Evolutionary conservation across 2,329 filamentous ascomycete genomes (phyloP).

Genomic region (Penicillium sp.): DNA sequence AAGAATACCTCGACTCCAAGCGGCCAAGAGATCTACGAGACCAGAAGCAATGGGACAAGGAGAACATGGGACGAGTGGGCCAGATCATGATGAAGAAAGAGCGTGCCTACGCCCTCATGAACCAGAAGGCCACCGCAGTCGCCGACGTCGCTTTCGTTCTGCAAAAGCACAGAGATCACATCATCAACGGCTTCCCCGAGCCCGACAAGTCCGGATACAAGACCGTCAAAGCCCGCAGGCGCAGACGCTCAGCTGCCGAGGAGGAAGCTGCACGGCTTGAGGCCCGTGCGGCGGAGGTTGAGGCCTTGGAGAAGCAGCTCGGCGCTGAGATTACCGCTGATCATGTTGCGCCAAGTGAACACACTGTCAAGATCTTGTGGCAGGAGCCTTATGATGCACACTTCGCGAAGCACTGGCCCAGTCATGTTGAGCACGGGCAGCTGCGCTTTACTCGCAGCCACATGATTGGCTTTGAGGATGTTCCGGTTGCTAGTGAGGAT

Average conservation of each 20-base stretch:
- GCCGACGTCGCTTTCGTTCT: constrained; percentile 59
- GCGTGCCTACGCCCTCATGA: constrained; percentile 55
- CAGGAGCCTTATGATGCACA: constrained; percentile 45
- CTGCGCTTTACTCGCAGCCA: constrained; percentile 37
- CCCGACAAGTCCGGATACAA: constrained; percentile 31
- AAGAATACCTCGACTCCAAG: constrained; percentile 40
- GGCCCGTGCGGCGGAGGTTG: constrained; percentile 26
- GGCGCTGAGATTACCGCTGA: constrained; percentile 33
- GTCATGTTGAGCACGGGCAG: constrained; percentile 43
- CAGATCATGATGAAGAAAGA: constrained; percentile 47
- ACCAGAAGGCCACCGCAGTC: constrained; percentile 61
- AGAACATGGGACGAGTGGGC: constrained; percentile 42
- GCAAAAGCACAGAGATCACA: constrained; percentile 45
- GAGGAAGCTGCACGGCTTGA: constrained; percentile 24
- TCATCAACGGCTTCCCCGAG: constrained; percentile 30
- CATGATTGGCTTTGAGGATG: constrained; percentile 34
- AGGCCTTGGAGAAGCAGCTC: constrained; percentile 18
- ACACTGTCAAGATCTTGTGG: constrained; percentile 47
- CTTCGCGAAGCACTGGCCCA: constrained; percentile 43
- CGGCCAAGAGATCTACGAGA: constrained; percentile 38
- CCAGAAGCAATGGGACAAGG: constrained; percentile 42
- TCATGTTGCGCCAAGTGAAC: constrained; percentile 26
- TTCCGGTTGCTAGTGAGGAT: constrained; percentile 14
- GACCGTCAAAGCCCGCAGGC: constrained; percentile 30
- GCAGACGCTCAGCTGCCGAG: constrained; percentile 29